Base-by-base conservation (phyloP, 192 early-diverging fungal genomes). In the Pilaira anomala region DNA sequence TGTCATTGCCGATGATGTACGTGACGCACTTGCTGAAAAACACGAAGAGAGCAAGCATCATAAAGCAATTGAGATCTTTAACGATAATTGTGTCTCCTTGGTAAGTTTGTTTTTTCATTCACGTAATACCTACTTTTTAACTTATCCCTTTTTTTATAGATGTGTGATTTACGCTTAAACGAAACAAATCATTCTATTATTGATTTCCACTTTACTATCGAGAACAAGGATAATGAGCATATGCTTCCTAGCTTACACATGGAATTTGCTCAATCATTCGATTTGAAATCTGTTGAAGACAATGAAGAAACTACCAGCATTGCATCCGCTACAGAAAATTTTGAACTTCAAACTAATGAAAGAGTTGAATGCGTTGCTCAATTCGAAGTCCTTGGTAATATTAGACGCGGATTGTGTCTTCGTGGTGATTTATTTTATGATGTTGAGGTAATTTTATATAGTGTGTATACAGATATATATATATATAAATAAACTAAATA, bases 341-440 rank as follows among this genome's bases (percentile, higher is more conserved):
- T 65, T 36, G 75, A 74, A n/a, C 60, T 75, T 33, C 44, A 71
- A 53, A 19, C n/a, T 12, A 33, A 57, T 28, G 75, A 65, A 22
- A 14, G 57, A 16, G 73, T 56, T 6, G 63, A 62, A 16, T 53
- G 61, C 16, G 46, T 50, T n/a, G 68, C 59, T 1, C 19, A 58
- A 21, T 66, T 77, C 28, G 67, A 48, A 52, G 50, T 77, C 2
- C 21, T 49, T 25, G 67, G 72, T 40, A 63, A 65, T 14, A 50
- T 64, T 21, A 54, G 71, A 21, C 51, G 28, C 16, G 64, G 67
- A 8, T 40, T 70, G 44, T 67, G 46, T 52, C 46, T 77, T 16
- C 48, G 54, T 45, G 75, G 75, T n/a, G 66, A 69, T 48, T n/a
- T 77, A 11, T n/a, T 52, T 36, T 77, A 66, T 24, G 46, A 58